These are phyloP conservation scores for Phlyctochytrium planicorne DNA, from an alignment of 192 early-diverging fungal species.

Conservation along the genomic window DNA sequence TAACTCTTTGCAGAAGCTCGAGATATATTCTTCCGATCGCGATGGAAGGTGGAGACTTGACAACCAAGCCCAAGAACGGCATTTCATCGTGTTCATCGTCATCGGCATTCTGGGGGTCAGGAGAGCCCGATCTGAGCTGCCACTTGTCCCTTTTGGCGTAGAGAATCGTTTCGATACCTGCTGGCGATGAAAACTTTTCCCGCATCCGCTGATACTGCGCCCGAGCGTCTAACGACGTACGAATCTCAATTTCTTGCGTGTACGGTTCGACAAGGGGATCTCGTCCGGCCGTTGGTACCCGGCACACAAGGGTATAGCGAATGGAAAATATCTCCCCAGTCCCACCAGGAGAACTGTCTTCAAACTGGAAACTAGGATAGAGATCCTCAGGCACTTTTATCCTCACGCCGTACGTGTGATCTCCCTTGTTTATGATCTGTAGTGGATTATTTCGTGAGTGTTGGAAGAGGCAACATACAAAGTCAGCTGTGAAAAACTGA, in stretches of 20 bases:
- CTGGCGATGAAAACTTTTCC: neutral
- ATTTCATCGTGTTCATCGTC: too few species aligned
- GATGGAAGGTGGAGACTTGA: neutral
- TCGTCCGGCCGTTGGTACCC: neutral
- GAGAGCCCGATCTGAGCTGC: neutral
- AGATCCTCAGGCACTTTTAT: neutral
- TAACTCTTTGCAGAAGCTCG: neutral
- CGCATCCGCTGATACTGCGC: neutral
- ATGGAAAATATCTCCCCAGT: neutral
- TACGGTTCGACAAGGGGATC: neutral
- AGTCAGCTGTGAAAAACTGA: neutral
- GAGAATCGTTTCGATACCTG: neutral
- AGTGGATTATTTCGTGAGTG: neutral
- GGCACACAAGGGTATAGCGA: neutral
- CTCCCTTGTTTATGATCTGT: neutral
- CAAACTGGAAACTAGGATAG: neutral
- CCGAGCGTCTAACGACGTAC: neutral
- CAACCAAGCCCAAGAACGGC: neutral
- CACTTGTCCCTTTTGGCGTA: neutral
- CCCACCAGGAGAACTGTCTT: neutral
- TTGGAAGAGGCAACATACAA: neutral
- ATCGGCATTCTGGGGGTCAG: too few species aligned
- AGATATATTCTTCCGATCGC: neutral
- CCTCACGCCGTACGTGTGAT: neutral
- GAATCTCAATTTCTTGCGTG: neutral